These are phyloP conservation scores for Dactylellina leptospora DNA, from an alignment of 2,329 filamentous ascomycete genomes.

Conservation along the genomic window DNA sequence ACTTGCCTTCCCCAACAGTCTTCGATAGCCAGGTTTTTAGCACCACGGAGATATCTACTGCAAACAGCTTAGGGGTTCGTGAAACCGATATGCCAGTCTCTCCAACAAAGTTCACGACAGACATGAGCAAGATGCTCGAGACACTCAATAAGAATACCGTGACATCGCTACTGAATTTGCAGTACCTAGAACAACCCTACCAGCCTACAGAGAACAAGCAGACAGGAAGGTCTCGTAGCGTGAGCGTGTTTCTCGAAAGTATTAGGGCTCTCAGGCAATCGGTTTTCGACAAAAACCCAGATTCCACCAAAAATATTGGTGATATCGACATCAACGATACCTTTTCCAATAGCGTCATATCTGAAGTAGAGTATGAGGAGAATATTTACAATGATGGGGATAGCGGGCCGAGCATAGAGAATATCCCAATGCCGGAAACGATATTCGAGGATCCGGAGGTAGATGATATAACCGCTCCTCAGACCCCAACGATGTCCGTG, in stretches of 20 bases:
- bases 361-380: not conserved
- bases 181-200: not conserved
- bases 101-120: too few species aligned
- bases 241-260: not conserved
- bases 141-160: not conserved
- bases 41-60: too few species aligned
- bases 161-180: not conserved
- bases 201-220: not conserved
- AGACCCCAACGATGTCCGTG: not conserved
- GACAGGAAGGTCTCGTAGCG: not conserved
- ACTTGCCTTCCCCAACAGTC: too few species aligned
- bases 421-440: not conserved
- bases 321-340: not conserved
- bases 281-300: not conserved
- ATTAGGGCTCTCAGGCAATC: not conserved
- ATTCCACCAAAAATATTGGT: not conserved
- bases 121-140: not conserved
- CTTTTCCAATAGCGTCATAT: not conserved
- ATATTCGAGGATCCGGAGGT: conserved; percentile 9
- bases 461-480: not conserved
- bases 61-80: too few species aligned
- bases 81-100: too few species aligned
- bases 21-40: too few species aligned
- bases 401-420: not conserved
- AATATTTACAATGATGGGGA: not conserved